Evolutionary conservation across 169 alveolate genomes (phyloP).

Genomic region (Cryptosporidium parvum): DNA sequence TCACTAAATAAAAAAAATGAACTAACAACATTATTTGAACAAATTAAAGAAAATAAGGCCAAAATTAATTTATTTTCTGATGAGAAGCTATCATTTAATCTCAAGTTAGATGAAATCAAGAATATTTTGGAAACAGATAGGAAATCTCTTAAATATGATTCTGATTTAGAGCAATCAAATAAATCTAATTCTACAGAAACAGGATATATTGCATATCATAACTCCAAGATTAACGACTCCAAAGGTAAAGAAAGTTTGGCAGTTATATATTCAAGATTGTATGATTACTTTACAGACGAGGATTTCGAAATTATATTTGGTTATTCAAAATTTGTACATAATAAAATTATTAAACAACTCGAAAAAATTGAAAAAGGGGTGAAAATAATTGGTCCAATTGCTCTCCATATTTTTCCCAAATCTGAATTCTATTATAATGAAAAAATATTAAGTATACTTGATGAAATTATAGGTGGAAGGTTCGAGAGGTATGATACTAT

Average conservation of each 20-base stretch:
- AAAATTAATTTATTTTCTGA: constrained; percentile 1
- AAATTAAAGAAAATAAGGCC: neutral
- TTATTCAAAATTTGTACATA: constrained; percentile 37
- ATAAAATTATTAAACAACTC: neutral
- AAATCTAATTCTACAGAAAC: neutral
- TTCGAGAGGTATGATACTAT: constrained; percentile 16
- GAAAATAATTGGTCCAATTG: constrained; percentile 38
- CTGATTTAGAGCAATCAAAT: neutral
- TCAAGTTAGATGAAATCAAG: neutral
- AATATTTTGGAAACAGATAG: neutral
- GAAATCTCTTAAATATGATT: neutral
- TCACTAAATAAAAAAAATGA: neutral
- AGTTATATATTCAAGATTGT: neutral
- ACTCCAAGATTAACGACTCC: neutral
- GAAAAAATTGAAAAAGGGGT: neutral
- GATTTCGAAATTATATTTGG: constrained; percentile 58
- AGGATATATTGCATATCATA: neutral
- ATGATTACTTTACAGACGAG: constrained; percentile 27
- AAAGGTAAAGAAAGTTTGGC: neutral
- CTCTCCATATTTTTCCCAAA: constrained; percentile 26
- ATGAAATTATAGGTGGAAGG: constrained; percentile 75
- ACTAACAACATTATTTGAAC: neutral
- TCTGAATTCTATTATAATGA: neutral
- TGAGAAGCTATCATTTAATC: neutral
- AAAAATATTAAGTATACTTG: constrained; percentile 4